A percentile compares a stretch with the other conserved stretches of the same genome.
Evolutionary conservation across 176 grass and related monocot species (phyloP).

Genomic region (Cenchrus purpureus): DNA sequence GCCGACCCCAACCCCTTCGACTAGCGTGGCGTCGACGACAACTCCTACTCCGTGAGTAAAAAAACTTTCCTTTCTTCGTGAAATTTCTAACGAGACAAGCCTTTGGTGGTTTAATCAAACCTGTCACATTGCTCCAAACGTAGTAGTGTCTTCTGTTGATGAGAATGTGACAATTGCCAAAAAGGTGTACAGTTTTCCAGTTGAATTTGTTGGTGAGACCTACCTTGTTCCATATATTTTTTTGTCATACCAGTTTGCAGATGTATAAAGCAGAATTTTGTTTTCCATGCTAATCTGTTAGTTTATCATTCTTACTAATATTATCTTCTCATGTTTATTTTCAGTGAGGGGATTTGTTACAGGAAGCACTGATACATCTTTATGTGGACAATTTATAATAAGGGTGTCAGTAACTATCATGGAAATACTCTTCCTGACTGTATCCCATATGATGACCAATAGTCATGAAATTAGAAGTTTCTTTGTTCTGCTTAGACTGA

Average conservation of each 20-base stretch:
- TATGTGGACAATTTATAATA: slow-evolving; percentile 87
- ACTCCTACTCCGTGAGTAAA: no score
- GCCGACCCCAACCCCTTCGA: no score
- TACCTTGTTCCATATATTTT: slow-evolving; percentile 37
- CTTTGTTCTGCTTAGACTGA: no score
- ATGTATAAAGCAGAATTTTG: slow-evolving; percentile 9
- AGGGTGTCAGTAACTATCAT: slow-evolving; percentile 86
- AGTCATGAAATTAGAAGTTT: background rate
- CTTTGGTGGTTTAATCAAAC: slow-evolving; percentile 94
- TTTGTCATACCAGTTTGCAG: slow-evolving; percentile 27
- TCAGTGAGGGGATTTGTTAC: slow-evolving; percentile 89
- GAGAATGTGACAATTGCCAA: slow-evolving; percentile 91
- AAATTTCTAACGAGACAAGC: slow-evolving; percentile 70
- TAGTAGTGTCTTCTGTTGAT: slow-evolving; percentile 82
- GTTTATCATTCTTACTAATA: background rate
- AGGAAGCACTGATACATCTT: slow-evolving; percentile 93
- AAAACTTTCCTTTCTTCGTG: no score
- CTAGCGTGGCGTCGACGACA: no score
- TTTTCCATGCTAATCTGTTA: slow-evolving; percentile 13
- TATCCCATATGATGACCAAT: slow-evolving; percentile 43
- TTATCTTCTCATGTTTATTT: slow-evolving; percentile 36
- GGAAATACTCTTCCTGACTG: slow-evolving; percentile 84
- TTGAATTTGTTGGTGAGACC: slow-evolving; percentile 98
- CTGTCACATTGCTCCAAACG: slow-evolving; percentile 87
- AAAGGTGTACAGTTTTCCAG: slow-evolving; percentile 89